Conservation (phyloP, 2,329 filamentous ascomycete genomes). For the Zymoseptoria tritici region DNA sequence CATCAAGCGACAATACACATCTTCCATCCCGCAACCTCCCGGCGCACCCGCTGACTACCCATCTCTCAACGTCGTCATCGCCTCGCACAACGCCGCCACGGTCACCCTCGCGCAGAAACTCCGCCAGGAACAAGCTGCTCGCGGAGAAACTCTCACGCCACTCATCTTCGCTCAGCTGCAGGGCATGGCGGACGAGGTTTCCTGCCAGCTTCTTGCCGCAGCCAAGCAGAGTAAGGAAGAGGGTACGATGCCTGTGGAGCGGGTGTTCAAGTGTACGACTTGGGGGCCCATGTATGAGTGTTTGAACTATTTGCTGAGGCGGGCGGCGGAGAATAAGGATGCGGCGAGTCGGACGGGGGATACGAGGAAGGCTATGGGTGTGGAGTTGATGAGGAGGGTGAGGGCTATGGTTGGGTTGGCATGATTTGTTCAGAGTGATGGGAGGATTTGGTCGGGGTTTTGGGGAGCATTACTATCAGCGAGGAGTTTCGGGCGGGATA, state of each 20-base stretch:
- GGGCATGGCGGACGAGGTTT: slow-evolving; percentile 94
- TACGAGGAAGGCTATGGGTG: slow-evolving; percentile 44
- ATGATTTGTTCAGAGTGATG: neutral
- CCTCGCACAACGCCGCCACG: slow-evolving; percentile 73
- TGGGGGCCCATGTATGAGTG: slow-evolving; percentile 62
- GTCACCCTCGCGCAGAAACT: slow-evolving; percentile 49
- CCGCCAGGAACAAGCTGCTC: slow-evolving; percentile 39
- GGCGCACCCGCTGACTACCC: slow-evolving; percentile 31
- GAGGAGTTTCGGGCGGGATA: neutral
- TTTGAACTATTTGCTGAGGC: slow-evolving; percentile 61
- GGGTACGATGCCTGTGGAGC: slow-evolving; percentile 23
- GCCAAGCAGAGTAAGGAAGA: slow-evolving; percentile 33
- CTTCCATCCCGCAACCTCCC: slow-evolving; percentile 40
- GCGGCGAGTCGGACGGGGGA: slow-evolving; percentile 49
- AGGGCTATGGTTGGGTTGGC: slow-evolving; percentile 15
- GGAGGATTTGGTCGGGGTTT: neutral
- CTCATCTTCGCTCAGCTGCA: slow-evolving; percentile 71
- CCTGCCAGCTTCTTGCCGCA: slow-evolving; percentile 47
- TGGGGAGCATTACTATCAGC: neutral
- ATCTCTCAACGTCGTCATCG: slow-evolving; percentile 58
- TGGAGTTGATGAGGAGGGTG: slow-evolving; percentile 35
- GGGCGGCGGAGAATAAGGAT: slow-evolving; percentile 56
- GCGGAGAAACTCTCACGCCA: slow-evolving; percentile 38
- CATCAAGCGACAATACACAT: slow-evolving; percentile 56
- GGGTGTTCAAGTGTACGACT: slow-evolving; percentile 49